These are phyloP conservation scores for Nothophytophthora sp. DNA, from an alignment of 352 stramenopile genomes.

Conservation along the genomic window DNA sequence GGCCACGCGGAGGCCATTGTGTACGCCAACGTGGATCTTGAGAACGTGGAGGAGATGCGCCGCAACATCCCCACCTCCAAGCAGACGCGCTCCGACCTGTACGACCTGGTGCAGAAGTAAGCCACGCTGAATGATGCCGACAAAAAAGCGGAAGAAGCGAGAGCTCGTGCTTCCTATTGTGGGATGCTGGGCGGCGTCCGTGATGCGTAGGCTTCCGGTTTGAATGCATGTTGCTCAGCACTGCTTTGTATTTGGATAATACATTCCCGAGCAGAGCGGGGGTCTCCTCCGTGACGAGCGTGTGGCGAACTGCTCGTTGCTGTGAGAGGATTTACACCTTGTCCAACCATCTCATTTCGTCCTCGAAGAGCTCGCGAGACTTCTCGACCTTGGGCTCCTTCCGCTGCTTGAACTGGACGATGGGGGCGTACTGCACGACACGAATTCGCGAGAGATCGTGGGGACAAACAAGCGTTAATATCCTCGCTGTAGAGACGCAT, in stretches of 20 bases:
- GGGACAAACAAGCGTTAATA: too few species aligned
- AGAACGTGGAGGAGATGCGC: constrained; percentile 94
- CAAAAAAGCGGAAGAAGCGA: constrained; percentile 1
- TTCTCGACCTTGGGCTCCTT: constrained; percentile 66
- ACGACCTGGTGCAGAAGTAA: constrained; percentile 90
- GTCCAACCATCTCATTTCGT: constrained; percentile 82
- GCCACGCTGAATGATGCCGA: not conserved
- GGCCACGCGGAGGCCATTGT: constrained; percentile 94
- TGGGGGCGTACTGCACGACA: constrained; percentile 59
- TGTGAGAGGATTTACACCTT: constrained; percentile 20
- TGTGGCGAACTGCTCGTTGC: too few species aligned
- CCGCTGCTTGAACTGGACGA: constrained; percentile 79
- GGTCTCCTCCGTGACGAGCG: constrained; percentile 14
- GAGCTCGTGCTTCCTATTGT: not conserved
- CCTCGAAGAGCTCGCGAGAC: constrained; percentile 60
- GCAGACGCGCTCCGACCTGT: constrained; percentile 96
- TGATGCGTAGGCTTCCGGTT: constrained; percentile 3
- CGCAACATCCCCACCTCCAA: constrained; percentile 95
- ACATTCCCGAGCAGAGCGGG: constrained; percentile 20
- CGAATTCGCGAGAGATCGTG: not conserved
- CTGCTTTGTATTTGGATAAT: constrained; percentile 26
- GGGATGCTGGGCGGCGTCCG: not conserved
- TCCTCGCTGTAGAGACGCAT: too few species aligned
- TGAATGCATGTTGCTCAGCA: constrained; percentile 18
- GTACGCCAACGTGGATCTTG: constrained; percentile 96